Percentiles rank a stretch among this genome's conserved stretches.
Conservation (phyloP, 1,284 basidiomycete species). For the Trametes versicolor region DNA sequence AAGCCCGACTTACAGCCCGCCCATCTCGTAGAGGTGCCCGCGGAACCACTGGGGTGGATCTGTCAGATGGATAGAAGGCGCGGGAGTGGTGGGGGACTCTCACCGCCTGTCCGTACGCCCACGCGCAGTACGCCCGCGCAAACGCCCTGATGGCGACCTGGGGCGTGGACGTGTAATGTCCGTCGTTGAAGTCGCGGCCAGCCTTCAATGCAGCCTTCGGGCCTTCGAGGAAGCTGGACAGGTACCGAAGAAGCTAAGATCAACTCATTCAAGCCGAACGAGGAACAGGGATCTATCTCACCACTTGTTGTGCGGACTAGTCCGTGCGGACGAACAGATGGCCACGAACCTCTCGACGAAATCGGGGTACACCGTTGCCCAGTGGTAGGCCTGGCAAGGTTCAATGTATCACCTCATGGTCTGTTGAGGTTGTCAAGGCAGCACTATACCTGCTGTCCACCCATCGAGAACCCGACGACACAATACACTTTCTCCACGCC, state of each 20-base stretch:
- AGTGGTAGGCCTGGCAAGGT: conserved; percentile 45
- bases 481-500: conserved; percentile 41
- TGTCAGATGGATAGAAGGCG: conserved; percentile 12
- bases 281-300: conserved; percentile 20
- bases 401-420: conserved; percentile 7
- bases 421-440: background rate
- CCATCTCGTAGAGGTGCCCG: conserved; percentile 43
- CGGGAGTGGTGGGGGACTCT: conserved; percentile 14
- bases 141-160: conserved; percentile 49
- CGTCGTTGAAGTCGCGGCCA: conserved; percentile 48
- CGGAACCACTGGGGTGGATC: conserved; percentile 47
- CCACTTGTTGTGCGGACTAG: conserved; percentile 52
- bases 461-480: conserved; percentile 46
- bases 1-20: conserved; percentile 42
- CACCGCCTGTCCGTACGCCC: conserved; percentile 52
- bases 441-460: conserved; percentile 42
- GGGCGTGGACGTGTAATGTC: conserved; percentile 47
- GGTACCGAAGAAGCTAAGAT: background rate
- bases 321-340: conserved; percentile 50
- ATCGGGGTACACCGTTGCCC: conserved; percentile 49
- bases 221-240: conserved; percentile 49
- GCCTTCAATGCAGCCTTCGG: conserved; percentile 50
- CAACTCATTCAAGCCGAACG: background rate
- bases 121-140: conserved; percentile 48
- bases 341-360: conserved; percentile 49